Conservation (phyloP, 2,329 filamentous ascomycete genomes). For the Trichophyton simii region DNA sequence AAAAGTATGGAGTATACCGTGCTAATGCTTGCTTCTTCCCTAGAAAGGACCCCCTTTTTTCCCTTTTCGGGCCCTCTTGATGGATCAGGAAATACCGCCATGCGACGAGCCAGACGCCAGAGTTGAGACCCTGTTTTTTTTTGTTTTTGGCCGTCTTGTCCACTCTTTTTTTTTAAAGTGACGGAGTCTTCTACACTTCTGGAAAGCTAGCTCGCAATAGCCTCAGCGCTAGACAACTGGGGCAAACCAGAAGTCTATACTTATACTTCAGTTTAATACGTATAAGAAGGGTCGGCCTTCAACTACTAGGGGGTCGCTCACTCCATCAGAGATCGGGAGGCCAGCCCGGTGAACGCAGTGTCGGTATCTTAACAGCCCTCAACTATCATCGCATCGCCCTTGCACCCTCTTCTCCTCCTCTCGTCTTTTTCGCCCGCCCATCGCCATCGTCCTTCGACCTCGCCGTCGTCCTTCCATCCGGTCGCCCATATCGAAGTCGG, state of each 20-base stretch:
- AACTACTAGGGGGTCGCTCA: not conserved
- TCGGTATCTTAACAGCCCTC: not conserved
- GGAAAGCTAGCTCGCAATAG: not conserved
- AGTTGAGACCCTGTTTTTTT: not conserved
- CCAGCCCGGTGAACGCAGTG: not conserved
- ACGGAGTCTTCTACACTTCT: not conserved
- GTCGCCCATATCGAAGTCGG: not conserved
- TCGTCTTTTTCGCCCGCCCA: not conserved
- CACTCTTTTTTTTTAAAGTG: not conserved
- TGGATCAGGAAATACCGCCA: not conserved
- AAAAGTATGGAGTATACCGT: not conserved
- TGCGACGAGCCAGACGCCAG: not conserved
- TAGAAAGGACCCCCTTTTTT: not conserved
- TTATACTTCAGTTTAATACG: no score
- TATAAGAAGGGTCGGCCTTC: not conserved
- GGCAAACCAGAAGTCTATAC: not conserved
- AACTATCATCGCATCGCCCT: not conserved
- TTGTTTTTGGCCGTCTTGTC: no score
- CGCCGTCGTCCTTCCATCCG: not conserved
- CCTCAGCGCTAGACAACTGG: constrained; percentile 1
- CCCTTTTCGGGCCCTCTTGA: not conserved
- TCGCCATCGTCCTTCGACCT: not conserved
- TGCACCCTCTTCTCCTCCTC: not conserved
- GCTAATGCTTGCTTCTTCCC: not conserved
- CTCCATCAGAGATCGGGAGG: not conserved